phyloP scores from a whole-genome alignment of 1,139 yeast species.

The Scheffersomyces illinoinensis region DNA sequence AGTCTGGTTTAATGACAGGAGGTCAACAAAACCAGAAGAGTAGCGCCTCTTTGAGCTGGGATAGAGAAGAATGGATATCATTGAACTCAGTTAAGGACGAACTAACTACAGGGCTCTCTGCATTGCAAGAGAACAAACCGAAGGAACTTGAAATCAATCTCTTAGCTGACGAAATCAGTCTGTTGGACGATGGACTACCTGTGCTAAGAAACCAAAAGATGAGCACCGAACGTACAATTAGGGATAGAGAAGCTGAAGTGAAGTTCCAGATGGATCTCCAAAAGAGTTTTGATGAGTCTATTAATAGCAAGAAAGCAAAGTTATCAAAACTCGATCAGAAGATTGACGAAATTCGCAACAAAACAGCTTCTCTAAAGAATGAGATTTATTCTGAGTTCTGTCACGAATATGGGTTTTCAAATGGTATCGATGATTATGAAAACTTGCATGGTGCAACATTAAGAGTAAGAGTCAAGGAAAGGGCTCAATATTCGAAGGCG shows the following conservation, averaged over 20 bases:
- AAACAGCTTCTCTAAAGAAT: constrained; percentile 41
- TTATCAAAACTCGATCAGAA: constrained; percentile 31
- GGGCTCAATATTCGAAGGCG: constrained; percentile 60
- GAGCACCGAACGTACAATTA: constrained; percentile 51
- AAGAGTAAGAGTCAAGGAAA: constrained; percentile 63
- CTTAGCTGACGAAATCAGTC: constrained; percentile 53
- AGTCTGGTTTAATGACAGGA: constrained; percentile 91
- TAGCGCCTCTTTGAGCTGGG: constrained; percentile 57
- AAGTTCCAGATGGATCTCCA: constrained; percentile 42
- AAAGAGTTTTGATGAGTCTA: constrained; percentile 16
- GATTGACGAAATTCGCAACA: constrained; percentile 19
- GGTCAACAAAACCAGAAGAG: constrained; percentile 53
- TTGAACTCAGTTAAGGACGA: constrained; percentile 64
- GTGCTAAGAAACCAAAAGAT: constrained; percentile 50
- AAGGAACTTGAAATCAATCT: constrained; percentile 60
- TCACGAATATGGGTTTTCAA: constrained; percentile 47
- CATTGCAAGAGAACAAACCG: constrained; percentile 49
- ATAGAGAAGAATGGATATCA: constrained; percentile 64
- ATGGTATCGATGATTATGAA: constrained; percentile 67
- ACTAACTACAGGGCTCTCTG: constrained; percentile 52
- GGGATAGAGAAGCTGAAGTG: constrained; percentile 58
- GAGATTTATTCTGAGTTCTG: constrained; percentile 58
- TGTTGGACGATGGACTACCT: constrained; percentile 56
- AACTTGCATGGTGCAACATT: constrained; percentile 60
- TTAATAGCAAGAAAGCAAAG: constrained; percentile 19